Conservation (phyloP, 768 basidiomycete species). For the Candolleomyces efflorescens region DNA sequence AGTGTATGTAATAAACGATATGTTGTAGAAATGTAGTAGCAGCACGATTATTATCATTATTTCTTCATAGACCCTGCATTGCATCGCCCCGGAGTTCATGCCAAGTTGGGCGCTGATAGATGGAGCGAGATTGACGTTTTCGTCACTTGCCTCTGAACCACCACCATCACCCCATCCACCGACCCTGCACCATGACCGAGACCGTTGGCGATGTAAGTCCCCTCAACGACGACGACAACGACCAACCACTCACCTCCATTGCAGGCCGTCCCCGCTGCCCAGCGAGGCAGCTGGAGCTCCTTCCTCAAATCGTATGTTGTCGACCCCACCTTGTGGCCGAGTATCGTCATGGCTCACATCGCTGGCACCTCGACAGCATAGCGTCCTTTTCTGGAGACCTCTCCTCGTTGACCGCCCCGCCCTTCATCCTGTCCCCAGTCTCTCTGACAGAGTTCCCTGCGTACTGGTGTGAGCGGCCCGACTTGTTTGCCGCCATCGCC, state of each 20-base stretch:
- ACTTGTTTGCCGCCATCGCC: conserved; percentile 82
- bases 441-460: conserved; percentile 94
- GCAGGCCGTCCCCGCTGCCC: conserved; percentile 74
- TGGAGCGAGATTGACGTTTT: not conserved
- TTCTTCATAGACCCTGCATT: not conserved
- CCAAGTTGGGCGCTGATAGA: too few relatives aligned
- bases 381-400: conserved; percentile 87
- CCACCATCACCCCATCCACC: conserved; percentile 7
- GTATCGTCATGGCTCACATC: not conserved
- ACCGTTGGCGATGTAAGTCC: conserved; percentile 23
- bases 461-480: conserved; percentile 96
- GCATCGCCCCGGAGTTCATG: too few relatives aligned
- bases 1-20: conserved; percentile 10
- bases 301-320: conserved; percentile 83
- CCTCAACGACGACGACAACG: not conserved
- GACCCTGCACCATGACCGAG: conserved; percentile 16
- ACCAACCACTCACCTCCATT: not conserved
- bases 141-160: conserved; percentile 1
- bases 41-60: conserved; percentile 8
- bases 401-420: conserved; percentile 78
- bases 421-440: conserved; percentile 88
- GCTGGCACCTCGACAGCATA: conserved; percentile 43
- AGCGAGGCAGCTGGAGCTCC: conserved; percentile 83
- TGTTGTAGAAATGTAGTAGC: conserved; percentile 6
- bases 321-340: conserved; percentile 5